A percentile compares a stretch with the other conserved stretches of the same genome.
phyloP scores from a whole-genome alignment of 176 grass and related monocot species.

The Triticum urartu region DNA sequence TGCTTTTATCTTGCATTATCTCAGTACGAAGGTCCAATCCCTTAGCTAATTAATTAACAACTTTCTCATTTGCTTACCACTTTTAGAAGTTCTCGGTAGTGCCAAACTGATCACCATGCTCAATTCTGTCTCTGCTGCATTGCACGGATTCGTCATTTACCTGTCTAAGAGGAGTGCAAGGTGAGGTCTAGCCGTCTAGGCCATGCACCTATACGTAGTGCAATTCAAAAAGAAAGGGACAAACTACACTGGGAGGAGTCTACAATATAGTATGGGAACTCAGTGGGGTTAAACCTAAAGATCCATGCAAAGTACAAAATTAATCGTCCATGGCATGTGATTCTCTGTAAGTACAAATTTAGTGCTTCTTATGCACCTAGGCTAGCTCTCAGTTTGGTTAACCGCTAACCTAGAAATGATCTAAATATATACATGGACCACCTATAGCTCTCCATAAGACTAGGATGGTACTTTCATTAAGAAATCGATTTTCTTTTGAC shows the following conservation, averaged over 20 bases:
- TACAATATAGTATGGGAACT: too few species aligned
- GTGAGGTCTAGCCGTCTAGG: not conserved
- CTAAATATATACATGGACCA: slow-evolving; percentile 11
- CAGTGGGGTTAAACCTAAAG: slow-evolving; percentile 5
- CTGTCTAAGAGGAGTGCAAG: not conserved
- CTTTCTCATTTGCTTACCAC: slow-evolving; percentile 11
- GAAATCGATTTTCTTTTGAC: slow-evolving; percentile 20
- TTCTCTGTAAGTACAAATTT: slow-evolving; percentile 34
- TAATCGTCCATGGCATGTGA: not conserved
- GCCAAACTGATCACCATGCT: not conserved
- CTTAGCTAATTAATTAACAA: not conserved
- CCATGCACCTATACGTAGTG: slow-evolving; percentile 5
- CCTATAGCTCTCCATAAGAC: not conserved
- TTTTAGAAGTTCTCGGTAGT: slow-evolving; percentile 27
- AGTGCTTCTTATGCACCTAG: not conserved
- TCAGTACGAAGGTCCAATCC: slow-evolving; percentile 4
- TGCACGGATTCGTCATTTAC: too few species aligned
- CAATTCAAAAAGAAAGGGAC: too few species aligned
- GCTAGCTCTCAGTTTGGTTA: not conserved
- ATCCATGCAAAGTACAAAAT: slow-evolving; percentile 24
- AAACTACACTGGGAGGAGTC: too few species aligned
- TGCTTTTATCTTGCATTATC: slow-evolving; percentile 24
- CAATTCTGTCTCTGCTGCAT: too few species aligned
- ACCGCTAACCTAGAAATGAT: slow-evolving; percentile 1
- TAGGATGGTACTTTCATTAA: not conserved